These are phyloP conservation scores for Arthrobotrys sinensis DNA, from an alignment of 2,329 filamentous ascomycete genomes.

Conservation along the genomic window DNA sequence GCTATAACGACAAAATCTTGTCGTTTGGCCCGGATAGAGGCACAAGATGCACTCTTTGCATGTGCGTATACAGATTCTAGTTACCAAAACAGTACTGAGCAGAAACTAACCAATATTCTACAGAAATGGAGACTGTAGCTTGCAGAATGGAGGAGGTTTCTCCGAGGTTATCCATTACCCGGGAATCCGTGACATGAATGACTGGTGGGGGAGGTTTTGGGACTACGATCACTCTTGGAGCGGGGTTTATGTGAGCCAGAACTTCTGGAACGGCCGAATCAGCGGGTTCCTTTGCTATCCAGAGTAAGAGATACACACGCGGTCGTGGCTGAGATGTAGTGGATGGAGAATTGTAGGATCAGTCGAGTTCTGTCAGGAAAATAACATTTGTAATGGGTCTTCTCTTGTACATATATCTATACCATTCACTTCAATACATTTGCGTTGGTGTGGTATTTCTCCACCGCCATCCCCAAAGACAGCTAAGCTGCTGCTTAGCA, in stretches of 20 bases:
- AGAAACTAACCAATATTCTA: not conserved
- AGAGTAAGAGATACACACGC: slow-evolving; percentile 1
- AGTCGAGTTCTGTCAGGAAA: not conserved
- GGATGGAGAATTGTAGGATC: slow-evolving; percentile 1
- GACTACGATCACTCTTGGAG: slow-evolving; percentile 29
- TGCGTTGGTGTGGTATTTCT: slow-evolving; percentile 27
- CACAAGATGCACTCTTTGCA: slow-evolving; percentile 46
- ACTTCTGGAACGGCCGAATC: slow-evolving; percentile 36
- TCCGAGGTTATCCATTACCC: slow-evolving; percentile 48
- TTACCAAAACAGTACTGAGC: no score
- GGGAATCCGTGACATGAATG: slow-evolving; percentile 26
- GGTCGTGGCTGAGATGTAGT: not conserved
- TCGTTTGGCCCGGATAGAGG: slow-evolving; percentile 51
- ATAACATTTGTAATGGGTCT: slow-evolving; percentile 12
- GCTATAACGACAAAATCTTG: slow-evolving; percentile 34
- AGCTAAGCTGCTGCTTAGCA: not conserved
- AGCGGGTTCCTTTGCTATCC: slow-evolving; percentile 51
- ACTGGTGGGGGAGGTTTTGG: slow-evolving; percentile 13
- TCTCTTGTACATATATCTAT: slow-evolving; percentile 22
- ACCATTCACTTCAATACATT: not conserved
- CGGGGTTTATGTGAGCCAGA: slow-evolving; percentile 6
- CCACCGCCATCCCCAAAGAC: not conserved
- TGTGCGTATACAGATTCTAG: slow-evolving; percentile 27
- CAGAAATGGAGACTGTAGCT: slow-evolving; percentile 42
- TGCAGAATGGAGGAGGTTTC: slow-evolving; percentile 34